Conservation (phyloP, 306 rosid species). For the Urtica urens region DNA sequence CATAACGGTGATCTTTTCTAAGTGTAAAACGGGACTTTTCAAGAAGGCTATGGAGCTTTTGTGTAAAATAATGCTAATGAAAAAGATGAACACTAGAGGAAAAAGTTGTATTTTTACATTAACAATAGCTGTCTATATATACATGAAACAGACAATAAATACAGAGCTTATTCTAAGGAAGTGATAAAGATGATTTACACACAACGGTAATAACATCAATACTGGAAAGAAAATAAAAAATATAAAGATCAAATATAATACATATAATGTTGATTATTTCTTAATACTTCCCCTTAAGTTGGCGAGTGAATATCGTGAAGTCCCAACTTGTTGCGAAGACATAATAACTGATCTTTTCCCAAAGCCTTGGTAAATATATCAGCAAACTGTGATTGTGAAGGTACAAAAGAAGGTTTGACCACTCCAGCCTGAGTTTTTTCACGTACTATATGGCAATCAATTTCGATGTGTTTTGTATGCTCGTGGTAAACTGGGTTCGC, state of each 20-base stretch:
- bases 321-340: slow-evolving; percentile 9
- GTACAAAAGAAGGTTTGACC: neutral
- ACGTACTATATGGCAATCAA: neutral
- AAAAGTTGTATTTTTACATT: too few relatives aligned
- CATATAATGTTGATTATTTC: neutral
- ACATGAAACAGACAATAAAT: too few relatives aligned
- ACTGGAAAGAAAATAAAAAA: neutral
- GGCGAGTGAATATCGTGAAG: slow-evolving; percentile 12
- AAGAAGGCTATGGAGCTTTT: too few relatives aligned
- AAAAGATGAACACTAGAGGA: too few relatives aligned
- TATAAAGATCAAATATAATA: neutral
- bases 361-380: slow-evolving; percentile 11
- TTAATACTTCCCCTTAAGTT: slow-evolving; percentile 9
- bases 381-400: neutral
- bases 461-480: neutral
- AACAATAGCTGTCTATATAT: too few relatives aligned
- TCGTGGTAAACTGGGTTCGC: neutral
- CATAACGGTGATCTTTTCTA: too few relatives aligned
- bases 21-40: too few relatives aligned
- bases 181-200: too few relatives aligned
- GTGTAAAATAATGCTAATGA: too few relatives aligned
- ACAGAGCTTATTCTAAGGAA: too few relatives aligned
- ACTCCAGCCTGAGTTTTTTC: slow-evolving; percentile 8
- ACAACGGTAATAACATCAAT: too few relatives aligned
- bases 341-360: neutral